These are phyloP conservation scores for Lactifluus hygrophoroides DNA, from an alignment of 768 basidiomycete species.

Conservation along the genomic window DNA sequence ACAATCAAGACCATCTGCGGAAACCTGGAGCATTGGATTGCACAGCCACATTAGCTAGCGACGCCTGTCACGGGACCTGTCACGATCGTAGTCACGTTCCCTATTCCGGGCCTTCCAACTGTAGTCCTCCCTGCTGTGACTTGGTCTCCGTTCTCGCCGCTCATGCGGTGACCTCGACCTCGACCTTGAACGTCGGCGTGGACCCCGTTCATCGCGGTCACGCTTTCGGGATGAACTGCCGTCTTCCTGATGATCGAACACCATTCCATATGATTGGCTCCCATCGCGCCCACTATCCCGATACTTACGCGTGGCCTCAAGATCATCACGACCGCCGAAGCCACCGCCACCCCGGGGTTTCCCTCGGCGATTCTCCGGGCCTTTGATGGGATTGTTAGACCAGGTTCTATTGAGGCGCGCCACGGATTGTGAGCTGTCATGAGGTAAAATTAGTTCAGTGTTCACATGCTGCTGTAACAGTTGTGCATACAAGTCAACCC, in stretches of 20 bases:
- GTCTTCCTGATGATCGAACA: conserved; percentile 61
- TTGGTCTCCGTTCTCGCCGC: conserved; percentile 44
- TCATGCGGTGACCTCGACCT: conserved; percentile 12
- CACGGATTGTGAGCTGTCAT: conserved; percentile 80
- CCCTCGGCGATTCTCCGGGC: conserved; percentile 28
- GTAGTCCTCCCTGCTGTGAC: conserved; percentile 27
- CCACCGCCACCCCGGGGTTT: conserved; percentile 30
- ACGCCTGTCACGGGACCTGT: background rate
- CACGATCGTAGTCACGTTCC: conserved; percentile 9
- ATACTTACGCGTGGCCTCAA: conserved; percentile 66
- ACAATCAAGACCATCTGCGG: background rate
- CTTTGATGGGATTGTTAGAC: conserved; percentile 64
- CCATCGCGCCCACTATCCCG: conserved; percentile 34
- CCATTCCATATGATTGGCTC: conserved; percentile 58
- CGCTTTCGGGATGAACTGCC: background rate
- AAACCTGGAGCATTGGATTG: too few species aligned
- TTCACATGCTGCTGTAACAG: background rate
- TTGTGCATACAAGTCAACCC: conserved; percentile 91
- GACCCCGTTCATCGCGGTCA: conserved; percentile 19
- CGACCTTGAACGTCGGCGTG: conserved; percentile 28
- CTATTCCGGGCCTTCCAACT: background rate
- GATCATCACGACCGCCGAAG: conserved; percentile 67
- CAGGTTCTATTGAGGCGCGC: conserved; percentile 74
- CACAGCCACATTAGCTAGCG: conserved; percentile 8
- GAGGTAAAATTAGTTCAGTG: conserved; percentile 19